phyloP scores from a whole-genome alignment of 306 rosid genomes.

The Trifolium fragiferum region DNA sequence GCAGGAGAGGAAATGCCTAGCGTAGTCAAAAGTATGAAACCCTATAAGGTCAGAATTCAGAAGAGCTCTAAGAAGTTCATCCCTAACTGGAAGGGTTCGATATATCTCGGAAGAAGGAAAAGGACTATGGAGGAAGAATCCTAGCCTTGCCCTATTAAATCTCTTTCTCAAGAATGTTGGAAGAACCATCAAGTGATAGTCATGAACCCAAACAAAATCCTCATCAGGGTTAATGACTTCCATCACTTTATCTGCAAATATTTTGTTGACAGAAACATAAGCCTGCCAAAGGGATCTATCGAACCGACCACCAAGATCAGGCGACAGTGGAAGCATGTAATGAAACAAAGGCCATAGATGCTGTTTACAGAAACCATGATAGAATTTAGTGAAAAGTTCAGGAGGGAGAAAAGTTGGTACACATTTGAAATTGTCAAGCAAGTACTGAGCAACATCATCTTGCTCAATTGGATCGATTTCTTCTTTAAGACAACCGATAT shows the following conservation, averaged over 20 bases:
- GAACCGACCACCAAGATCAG: conserved; percentile 86
- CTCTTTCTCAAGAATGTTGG: conserved; percentile 84
- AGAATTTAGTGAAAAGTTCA: conserved; percentile 81
- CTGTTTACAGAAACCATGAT: conserved; percentile 92
- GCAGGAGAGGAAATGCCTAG: conserved; percentile 88
- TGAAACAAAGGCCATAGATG: conserved; percentile 90
- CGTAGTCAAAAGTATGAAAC: conserved; percentile 92
- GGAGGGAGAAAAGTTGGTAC: conserved; percentile 84
- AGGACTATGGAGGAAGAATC: conserved; percentile 54
- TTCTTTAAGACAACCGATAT: conserved; percentile 84
- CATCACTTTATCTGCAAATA: conserved; percentile 90
- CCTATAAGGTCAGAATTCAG: conserved; percentile 87
- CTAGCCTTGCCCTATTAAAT: conserved; percentile 51
- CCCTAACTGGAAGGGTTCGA: conserved; percentile 91
- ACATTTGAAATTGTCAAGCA: conserved; percentile 78
- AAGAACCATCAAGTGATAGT: conserved; percentile 90
- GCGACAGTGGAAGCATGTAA: conserved; percentile 89
- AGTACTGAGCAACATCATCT: conserved; percentile 81
- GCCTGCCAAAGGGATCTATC: conserved; percentile 91
- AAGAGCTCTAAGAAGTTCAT: conserved; percentile 85
- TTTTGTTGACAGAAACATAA: conserved; percentile 89
- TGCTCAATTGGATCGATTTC: conserved; percentile 70
- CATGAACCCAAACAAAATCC: conserved; percentile 83
- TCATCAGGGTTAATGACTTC: conserved; percentile 75
- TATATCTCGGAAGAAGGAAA: conserved; percentile 58